These are phyloP conservation scores for Porcisia hertigi DNA, from an alignment of 208 protist genomes.

Conservation along the genomic window DNA sequence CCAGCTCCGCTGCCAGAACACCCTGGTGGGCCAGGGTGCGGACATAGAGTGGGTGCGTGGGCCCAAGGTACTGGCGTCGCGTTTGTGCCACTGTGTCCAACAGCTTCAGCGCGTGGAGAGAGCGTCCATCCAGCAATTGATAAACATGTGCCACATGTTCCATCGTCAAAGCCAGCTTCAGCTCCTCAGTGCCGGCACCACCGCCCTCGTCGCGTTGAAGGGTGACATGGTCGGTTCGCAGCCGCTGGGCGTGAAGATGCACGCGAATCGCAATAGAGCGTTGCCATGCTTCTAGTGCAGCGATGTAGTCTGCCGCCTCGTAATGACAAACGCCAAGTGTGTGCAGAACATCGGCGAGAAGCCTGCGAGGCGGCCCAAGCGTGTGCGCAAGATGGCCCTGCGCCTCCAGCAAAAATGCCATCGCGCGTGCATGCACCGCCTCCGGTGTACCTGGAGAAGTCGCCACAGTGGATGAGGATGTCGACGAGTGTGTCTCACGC, in stretches of 20 bases:
- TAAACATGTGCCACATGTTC: conserved; percentile 72
- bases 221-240: background rate
- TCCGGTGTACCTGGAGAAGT: background rate
- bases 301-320: conserved; percentile 18
- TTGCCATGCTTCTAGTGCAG: conserved; percentile 31
- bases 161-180: conserved; percentile 66
- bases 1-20: conserved; percentile 40
- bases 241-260: conserved; percentile 3
- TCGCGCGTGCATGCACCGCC: background rate
- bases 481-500: background rate
- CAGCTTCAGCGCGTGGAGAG: conserved; percentile 41
- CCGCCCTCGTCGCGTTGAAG: background rate
- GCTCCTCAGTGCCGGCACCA: conserved; percentile 24
- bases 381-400: conserved; percentile 35
- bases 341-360: conserved; percentile 68
- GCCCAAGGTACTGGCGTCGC: conserved; percentile 42
- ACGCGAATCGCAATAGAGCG: conserved; percentile 28
- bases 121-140: conserved; percentile 17
- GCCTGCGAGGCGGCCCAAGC: conserved; percentile 31
- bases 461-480: background rate
- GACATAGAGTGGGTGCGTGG: conserved; percentile 41
- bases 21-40: conserved; percentile 35
- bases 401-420: conserved; percentile 35
- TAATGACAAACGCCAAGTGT: conserved; percentile 60
- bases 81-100: conserved; percentile 45